phyloP scores from a whole-genome alignment of 495 filamentous ascomycete species.

The Xylaria acuta region DNA sequence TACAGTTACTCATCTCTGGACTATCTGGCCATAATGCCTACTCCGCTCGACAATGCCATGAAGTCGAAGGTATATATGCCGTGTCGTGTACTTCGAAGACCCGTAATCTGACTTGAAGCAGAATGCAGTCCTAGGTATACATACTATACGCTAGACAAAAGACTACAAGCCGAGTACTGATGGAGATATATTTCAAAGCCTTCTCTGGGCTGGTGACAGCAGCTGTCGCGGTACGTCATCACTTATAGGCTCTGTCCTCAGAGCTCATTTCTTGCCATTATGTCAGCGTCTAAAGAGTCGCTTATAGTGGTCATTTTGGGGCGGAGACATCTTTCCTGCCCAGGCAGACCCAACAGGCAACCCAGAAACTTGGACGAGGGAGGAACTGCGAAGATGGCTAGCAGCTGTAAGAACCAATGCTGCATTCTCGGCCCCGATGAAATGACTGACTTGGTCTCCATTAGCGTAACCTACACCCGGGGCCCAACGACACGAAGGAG shows the following conservation, averaged over 20 bases:
- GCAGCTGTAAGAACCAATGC: constrained; percentile 63
- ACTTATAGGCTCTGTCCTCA: neutral
- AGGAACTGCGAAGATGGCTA: constrained; percentile 78
- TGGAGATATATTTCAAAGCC: constrained; percentile 50
- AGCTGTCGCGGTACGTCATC: constrained; percentile 62
- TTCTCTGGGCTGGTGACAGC: constrained; percentile 86
- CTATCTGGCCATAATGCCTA: constrained; percentile 62
- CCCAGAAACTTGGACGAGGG: constrained; percentile 73
- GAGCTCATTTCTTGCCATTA: too few species aligned
- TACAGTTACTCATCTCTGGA: neutral
- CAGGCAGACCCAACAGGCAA: constrained; percentile 79
- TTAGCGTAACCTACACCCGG: constrained; percentile 77
- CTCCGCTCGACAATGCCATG: constrained; percentile 77
- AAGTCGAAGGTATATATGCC: constrained; percentile 69
- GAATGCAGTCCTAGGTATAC: constrained; percentile 42
- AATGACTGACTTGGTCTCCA: neutral
- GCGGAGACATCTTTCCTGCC: constrained; percentile 76
- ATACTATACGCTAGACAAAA: neutral
- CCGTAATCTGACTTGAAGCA: constrained; percentile 23
- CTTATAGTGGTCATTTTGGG: constrained; percentile 76
- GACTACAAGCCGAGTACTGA: constrained; percentile 31
- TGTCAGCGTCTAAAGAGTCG: constrained; percentile 21
- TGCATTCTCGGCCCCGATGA: neutral
- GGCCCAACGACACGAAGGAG: constrained; percentile 68
- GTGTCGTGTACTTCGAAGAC: neutral